phyloP scores from a whole-genome alignment of 768 basidiomycete species.

The Dentipellis sp. region DNA sequence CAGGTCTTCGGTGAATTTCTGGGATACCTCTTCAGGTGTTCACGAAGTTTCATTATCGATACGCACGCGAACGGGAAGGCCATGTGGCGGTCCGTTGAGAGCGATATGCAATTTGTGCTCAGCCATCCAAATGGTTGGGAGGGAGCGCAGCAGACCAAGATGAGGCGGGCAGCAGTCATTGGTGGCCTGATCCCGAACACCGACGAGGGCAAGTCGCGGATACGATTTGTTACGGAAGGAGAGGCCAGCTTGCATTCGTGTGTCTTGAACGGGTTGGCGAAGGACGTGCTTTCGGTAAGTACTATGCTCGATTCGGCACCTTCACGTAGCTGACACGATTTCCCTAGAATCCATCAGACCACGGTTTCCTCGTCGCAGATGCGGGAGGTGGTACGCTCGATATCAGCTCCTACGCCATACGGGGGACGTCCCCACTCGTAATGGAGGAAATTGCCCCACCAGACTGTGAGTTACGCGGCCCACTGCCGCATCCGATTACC shows the following conservation, averaged over 20 bases:
- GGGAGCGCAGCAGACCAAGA: slow-evolving; percentile 66
- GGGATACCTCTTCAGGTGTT: slow-evolving; percentile 64
- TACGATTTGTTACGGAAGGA: slow-evolving; percentile 76
- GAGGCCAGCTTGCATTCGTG: slow-evolving; percentile 81
- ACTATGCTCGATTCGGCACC: neutral
- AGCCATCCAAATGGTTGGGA: slow-evolving; percentile 84
- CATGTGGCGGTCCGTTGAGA: slow-evolving; percentile 64
- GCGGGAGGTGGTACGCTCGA: slow-evolving; percentile 78
- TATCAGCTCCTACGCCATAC: slow-evolving; percentile 73
- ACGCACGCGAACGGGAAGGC: slow-evolving; percentile 72
- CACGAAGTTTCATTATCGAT: slow-evolving; percentile 65
- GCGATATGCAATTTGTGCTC: slow-evolving; percentile 63
- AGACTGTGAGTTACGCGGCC: slow-evolving; percentile 44
- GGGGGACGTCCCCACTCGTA: slow-evolving; percentile 56
- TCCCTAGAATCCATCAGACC: slow-evolving; percentile 57
- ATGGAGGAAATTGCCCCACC: slow-evolving; percentile 82
- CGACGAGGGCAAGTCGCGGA: slow-evolving; percentile 60
- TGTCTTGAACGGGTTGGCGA: slow-evolving; percentile 67
- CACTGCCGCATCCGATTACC: neutral
- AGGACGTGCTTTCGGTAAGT: slow-evolving; percentile 65
- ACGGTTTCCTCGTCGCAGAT: slow-evolving; percentile 74
- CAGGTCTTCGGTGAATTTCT: slow-evolving; percentile 78
- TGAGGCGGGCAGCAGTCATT: slow-evolving; percentile 65
- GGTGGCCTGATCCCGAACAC: slow-evolving; percentile 70
- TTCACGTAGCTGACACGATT: slow-evolving; percentile 2